Evolutionary conservation across 2,329 filamentous ascomycete genomes (phyloP), one percentile per base, ranked within the genome.

Genomic region (Ophiocordyceps camponoti-saundersi): DNA sequence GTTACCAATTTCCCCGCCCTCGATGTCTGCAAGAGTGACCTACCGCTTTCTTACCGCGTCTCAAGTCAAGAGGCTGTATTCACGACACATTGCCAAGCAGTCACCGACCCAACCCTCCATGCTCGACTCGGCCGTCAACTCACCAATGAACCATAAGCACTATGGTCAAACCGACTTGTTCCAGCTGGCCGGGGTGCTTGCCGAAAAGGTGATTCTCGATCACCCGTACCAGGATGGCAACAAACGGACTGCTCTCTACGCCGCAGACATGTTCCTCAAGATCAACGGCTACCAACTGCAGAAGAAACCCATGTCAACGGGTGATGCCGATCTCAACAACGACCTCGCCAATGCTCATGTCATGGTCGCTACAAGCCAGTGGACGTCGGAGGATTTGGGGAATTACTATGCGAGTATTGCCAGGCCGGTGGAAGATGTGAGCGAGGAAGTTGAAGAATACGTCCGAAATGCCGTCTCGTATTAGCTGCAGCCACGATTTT

Each of bases 221-320:
- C 51, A 57, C 21, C 42, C 51, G 1, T 57, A 52, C 40, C 47
- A 51, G 18, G 50, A 54, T 42, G 51, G 50, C 18, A 56, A 55
- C 44, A 56, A 55, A 26, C 36, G 52, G 41, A 50, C 44, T n/a
- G 46, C 52, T 30, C 50, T 52, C 2, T 48, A 36, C 2, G 52
- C 53, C 1, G 51, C 50, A n/a, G 50, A 55, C 18, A 52, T 52
- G 52, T 53, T 55, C 34, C 45, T 54, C 6, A 51, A 52, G 32
- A 51, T 52, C 20, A 55, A 56, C n/a, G 50, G 53, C 3, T 48
- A 52, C 42, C 49, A 50, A 34, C 21, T 56, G 2, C 50, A 49
- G 42, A 47, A 42, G 29, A 30, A 6, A 6, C 46, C 36, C 8
- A 44, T 29, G 40, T 46, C 20, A 10, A 45, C 29, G 1, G 21